Base-by-base conservation (phyloP, 108 stramenopile species). In the Epithemia pelagica region DNA sequence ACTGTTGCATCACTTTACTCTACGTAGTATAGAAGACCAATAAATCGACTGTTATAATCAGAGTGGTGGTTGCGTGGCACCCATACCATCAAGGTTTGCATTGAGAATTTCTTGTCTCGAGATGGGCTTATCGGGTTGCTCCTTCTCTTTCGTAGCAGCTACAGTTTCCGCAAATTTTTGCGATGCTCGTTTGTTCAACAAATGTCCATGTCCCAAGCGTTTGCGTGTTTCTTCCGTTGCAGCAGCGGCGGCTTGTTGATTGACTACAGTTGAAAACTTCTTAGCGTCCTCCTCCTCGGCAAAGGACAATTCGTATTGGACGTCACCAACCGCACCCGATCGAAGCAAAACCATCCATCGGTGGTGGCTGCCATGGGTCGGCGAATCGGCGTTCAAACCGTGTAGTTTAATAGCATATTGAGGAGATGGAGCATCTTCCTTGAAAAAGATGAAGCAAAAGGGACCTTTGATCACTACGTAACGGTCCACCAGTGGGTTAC, bases 391-490 rank as follows among this genome's bases (percentile, higher is more conserved):
- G 64, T 74, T 71, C 46, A 81, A 59, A 67, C 86, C 74, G 30
- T 72, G 79, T 53, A 89, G 63, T 29, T 76, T 81, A 58, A 92
- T 76, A n/a, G 91, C 91, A 71, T 84, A 92, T 75, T 81, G 82
- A 23, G 91, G 91, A 5, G 82, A 31, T 20, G 65, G 32, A 21
- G 74, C 66, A 1, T 69, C 67, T 52, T 86, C 88, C 29, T 76
- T 73, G 0, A 60, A 59, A 68, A 74, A 92, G 0, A 92, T 87
- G 66, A 92, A 92, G 66, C 83, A 82, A 52, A 86, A 86, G 26
- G 82, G 82, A 46, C 91, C 91, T 74, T 92, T 92, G 73, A 92
- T 79, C 28, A 92, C 71, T 7, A 92, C 31, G 32, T 78, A 78
- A 28, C 73, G 68, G 27, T 84, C 83, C 30, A 72, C 75, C 22